phyloP scores from a whole-genome alignment of 257 asterid species.

The Voacanga thouarsii region DNA sequence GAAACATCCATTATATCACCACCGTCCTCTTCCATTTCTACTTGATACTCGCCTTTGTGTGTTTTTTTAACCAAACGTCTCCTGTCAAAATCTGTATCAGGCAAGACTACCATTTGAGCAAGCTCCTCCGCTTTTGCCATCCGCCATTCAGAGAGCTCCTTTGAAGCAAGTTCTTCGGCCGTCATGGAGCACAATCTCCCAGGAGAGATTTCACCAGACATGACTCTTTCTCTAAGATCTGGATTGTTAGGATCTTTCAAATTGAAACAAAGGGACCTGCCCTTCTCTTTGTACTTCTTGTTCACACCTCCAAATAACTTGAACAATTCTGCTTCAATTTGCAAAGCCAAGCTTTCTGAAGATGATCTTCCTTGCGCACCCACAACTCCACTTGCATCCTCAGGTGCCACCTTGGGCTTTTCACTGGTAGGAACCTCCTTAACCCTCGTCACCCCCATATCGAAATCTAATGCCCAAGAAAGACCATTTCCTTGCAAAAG shows the following conservation, averaged over 20 bases:
- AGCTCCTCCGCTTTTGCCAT: constrained; percentile 90
- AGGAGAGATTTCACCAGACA: constrained; percentile 82
- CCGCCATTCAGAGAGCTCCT: constrained; percentile 96
- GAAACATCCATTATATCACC: constrained; percentile 59
- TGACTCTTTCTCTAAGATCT: constrained; percentile 82
- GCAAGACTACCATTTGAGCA: constrained; percentile 89
- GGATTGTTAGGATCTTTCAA: constrained; percentile 93
- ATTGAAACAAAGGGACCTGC: constrained; percentile 90
- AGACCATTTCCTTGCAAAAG: constrained; percentile 98
- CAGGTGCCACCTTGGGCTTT: constrained; percentile 33
- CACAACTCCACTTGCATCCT: constrained; percentile 29
- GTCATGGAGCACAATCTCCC: constrained; percentile 88
- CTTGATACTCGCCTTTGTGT: constrained; percentile 97
- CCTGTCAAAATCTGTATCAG: constrained; percentile 75
- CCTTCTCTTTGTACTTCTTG: constrained; percentile 95
- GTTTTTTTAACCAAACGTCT: constrained; percentile 91
- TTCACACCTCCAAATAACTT: constrained; percentile 80
- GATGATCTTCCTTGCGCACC: constrained; percentile 28
- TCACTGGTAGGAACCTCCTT: constrained; percentile 41
- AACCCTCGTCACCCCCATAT: constrained; percentile 46
- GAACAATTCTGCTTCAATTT: constrained; percentile 76
- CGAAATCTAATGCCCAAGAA: constrained; percentile 92
- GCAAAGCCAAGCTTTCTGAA: constrained; percentile 50
- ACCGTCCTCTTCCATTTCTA: constrained; percentile 73
- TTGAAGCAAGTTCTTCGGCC: constrained; percentile 98